These are phyloP conservation scores for Plasmodium reichenowi DNA, from an alignment of 169 alveolate species.

Conservation along the genomic window DNA sequence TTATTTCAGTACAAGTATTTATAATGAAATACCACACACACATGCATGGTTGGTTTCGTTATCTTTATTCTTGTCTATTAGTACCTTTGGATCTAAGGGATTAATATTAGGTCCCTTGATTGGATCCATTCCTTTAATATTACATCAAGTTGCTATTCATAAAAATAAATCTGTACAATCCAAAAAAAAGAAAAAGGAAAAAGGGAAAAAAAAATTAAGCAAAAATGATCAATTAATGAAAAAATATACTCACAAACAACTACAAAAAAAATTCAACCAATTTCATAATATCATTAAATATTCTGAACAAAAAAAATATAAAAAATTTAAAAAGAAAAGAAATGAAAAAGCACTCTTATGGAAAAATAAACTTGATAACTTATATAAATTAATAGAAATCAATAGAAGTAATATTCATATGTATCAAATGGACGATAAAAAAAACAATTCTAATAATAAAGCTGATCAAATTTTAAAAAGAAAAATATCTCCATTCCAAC, in stretches of 20 bases:
- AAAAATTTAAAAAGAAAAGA: neutral
- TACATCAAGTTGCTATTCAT: conserved; percentile 49
- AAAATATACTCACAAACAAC: neutral
- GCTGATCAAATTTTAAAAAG: neutral
- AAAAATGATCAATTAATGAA: neutral
- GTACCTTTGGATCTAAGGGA: conserved; percentile 81
- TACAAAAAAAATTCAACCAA: neutral
- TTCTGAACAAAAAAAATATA: conserved; percentile 9
- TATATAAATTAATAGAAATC: conserved; percentile 61
- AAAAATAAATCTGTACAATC: conserved; percentile 12
- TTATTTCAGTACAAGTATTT: conserved; percentile 80
- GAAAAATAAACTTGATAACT: conserved; percentile 45
- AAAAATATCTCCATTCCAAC: neutral
- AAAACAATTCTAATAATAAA: neutral
- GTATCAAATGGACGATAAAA: conserved; percentile 9
- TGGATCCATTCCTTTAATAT: conserved; percentile 60
- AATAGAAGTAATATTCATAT: conserved; percentile 14
- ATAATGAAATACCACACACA: conserved; percentile 79
- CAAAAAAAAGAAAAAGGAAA: conserved; percentile 1
- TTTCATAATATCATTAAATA: neutral
- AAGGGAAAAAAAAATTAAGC: neutral
- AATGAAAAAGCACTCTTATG: conserved; percentile 14
- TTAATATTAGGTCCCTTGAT: conserved; percentile 76
- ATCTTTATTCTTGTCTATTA: conserved; percentile 78
- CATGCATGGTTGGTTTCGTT: conserved; percentile 83